Percentiles rank a stretch among this genome's conserved stretches.
Conservation (phyloP, 345 rosid genomes). For the Gossypium longicalyx region DNA sequence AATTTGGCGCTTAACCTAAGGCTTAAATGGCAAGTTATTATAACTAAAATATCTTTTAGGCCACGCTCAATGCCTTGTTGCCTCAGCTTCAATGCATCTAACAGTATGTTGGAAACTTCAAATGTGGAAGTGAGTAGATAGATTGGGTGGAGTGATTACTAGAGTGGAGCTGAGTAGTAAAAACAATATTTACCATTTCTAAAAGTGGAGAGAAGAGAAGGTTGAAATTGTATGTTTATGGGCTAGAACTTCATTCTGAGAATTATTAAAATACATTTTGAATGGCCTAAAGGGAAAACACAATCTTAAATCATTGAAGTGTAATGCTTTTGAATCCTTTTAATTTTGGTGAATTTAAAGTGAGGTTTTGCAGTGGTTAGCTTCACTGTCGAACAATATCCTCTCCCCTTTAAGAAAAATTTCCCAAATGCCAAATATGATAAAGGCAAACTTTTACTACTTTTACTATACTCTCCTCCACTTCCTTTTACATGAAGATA, state of each 20-base stretch:
- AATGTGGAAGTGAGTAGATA: background rate
- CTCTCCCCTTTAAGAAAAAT: background rate
- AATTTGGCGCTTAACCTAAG: background rate
- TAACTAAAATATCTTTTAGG: too few relatives aligned
- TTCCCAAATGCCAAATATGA: background rate
- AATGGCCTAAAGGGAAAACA: background rate
- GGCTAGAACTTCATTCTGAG: background rate
- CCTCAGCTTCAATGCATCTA: background rate
- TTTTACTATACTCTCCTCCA: background rate
- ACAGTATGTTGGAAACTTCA: background rate
- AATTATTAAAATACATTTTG: background rate
- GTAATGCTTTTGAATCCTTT: background rate
- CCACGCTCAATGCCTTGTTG: too few relatives aligned
- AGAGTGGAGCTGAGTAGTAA: background rate
- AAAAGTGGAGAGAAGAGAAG: background rate
- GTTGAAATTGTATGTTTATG: background rate
- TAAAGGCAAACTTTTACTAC: background rate
- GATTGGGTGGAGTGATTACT: background rate
- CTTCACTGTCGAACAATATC: background rate
- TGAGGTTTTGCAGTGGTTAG: background rate
- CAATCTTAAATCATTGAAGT: background rate
- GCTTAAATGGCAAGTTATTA: background rate
- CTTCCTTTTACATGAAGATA: background rate
- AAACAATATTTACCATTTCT: background rate
- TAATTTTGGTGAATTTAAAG: background rate